Conservation (phyloP, 169 alveolate genomes). For the Toxoplasma gondii region DNA sequence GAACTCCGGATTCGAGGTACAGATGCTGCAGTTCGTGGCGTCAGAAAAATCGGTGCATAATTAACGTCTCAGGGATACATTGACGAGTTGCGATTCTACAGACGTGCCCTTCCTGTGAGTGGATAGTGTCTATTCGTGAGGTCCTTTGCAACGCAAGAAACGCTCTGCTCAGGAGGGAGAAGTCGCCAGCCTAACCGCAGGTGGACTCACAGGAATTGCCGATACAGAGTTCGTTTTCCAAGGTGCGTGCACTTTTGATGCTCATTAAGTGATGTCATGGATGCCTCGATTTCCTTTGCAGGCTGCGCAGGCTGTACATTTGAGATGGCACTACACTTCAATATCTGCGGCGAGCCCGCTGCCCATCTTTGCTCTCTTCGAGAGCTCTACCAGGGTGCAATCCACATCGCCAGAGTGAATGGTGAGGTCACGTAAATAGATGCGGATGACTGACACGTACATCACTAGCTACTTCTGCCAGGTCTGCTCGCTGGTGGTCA, state of each 20-base stretch:
- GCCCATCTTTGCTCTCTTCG: constrained; percentile 70
- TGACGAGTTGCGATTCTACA: constrained; percentile 65
- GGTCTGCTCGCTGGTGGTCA: constrained; percentile 51
- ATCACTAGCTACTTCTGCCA: not conserved
- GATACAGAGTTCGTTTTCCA: constrained; percentile 59
- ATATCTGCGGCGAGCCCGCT: constrained; percentile 69
- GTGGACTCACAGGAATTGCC: constrained; percentile 64
- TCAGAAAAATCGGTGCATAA: not conserved
- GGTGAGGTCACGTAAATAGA: constrained; percentile 17
- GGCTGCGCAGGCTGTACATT: constrained; percentile 67
- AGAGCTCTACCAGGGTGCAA: constrained; percentile 69
- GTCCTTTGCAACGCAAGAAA: not conserved
- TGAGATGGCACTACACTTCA: constrained; percentile 53
- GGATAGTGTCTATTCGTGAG: not conserved
- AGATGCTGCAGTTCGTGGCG: not conserved
- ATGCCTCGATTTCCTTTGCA: not conserved
- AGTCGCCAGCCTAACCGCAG: constrained; percentile 50
- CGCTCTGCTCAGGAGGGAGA: constrained; percentile 53
- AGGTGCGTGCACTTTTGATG: constrained; percentile 30
- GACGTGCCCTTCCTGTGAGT: constrained; percentile 60
- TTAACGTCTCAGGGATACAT: constrained; percentile 50
- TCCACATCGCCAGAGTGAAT: constrained; percentile 65
- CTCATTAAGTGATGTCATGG: not conserved
- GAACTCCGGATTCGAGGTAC: constrained; percentile 66
- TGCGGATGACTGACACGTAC: not conserved